phyloP scores from a whole-genome alignment of 352 stramenopile genomes.

The Globisporangium alternatum region DNA sequence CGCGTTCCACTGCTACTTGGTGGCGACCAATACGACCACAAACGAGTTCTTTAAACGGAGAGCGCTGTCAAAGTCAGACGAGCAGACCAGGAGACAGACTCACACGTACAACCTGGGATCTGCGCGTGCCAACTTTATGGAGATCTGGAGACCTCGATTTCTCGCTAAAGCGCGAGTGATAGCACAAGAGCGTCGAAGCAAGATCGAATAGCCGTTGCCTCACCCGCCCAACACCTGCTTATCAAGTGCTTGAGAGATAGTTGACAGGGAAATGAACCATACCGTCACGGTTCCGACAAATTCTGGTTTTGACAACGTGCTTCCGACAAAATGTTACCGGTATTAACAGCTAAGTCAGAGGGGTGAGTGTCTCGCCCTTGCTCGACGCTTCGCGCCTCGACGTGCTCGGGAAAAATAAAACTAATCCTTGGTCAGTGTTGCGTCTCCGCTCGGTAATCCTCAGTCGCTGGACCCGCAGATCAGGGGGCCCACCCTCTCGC shows the following conservation, averaged over 20 bases:
- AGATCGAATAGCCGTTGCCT: neutral
- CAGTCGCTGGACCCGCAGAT: too few species aligned
- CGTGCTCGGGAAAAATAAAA: too few species aligned
- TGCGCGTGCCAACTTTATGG: constrained; percentile 21
- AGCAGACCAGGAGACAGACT: neutral
- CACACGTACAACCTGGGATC: constrained; percentile 21
- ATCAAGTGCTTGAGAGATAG: neutral
- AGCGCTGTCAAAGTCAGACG: neutral
- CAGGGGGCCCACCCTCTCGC: too few species aligned
- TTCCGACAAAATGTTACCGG: too few species aligned
- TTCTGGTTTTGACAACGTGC: too few species aligned
- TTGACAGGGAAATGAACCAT: neutral
- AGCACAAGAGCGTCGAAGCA: neutral
- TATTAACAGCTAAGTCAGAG: too few species aligned
- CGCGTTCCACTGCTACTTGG: constrained; percentile 52
- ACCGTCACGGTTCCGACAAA: too few species aligned
- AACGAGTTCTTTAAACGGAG: constrained; percentile 78
- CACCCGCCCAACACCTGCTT: too few species aligned
- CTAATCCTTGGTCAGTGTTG: too few species aligned
- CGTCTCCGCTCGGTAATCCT: too few species aligned
- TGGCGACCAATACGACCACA: constrained; percentile 54
- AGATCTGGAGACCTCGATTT: constrained; percentile 34
- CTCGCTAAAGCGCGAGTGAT: constrained; percentile 14
- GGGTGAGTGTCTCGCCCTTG: too few species aligned
- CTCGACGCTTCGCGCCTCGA: too few species aligned